Percentiles rank a stretch among this genome's conserved stretches.
These are phyloP conservation scores for Pseudogymnoascus sp. DNA, from an alignment of 2,329 filamentous ascomycete species.

Conservation along the genomic window DNA sequence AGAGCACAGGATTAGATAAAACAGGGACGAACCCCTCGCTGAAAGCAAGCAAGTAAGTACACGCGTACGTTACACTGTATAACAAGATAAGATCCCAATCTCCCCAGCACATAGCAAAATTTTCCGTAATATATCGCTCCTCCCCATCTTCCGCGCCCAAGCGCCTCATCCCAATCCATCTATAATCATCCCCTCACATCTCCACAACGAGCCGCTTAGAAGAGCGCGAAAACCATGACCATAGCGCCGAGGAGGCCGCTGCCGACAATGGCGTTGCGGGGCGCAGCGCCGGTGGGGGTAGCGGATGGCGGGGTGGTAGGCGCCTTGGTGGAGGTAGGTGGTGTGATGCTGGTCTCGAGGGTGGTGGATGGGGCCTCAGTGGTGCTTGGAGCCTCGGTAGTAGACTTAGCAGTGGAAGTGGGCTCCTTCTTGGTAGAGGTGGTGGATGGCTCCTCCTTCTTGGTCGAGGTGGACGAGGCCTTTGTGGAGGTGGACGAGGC, in stretches of 20 bases:
- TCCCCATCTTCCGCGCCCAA: background rate
- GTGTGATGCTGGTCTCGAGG: background rate
- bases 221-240: background rate
- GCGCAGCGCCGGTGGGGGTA: background rate
- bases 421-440: background rate
- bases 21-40: background rate
- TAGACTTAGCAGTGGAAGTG: background rate
- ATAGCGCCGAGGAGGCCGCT: background rate
- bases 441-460: background rate
- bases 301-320: background rate
- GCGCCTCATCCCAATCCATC: background rate
- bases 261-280: background rate
- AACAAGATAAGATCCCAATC: background rate
- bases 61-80: background rate
- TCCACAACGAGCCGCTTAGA: background rate
- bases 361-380: background rate
- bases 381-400: background rate
- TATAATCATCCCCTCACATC: background rate
- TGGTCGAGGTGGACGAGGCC: background rate
- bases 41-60: background rate
- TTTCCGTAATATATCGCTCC: background rate
- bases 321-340: background rate
- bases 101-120: background rate
- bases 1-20: conserved; percentile 1
- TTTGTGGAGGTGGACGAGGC: background rate